A percentile compares a stretch with the other conserved stretches of the same genome.
Conservation (phyloP, 768 basidiomycete genomes). For the Podaxis pistillaris region DNA sequence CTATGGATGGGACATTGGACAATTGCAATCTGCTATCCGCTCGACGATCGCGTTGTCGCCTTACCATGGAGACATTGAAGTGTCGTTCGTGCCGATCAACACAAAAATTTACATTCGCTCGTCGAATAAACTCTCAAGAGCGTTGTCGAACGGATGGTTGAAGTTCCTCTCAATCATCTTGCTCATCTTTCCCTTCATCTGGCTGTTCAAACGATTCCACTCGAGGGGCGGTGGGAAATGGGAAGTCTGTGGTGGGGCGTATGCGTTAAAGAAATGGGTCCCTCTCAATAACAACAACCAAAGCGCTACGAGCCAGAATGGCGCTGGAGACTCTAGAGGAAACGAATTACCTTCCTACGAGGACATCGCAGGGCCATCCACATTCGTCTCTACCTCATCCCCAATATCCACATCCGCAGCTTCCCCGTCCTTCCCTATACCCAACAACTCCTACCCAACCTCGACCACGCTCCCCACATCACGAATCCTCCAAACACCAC, state of each 20-base stretch:
- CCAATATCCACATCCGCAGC: background rate
- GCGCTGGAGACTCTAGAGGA: background rate
- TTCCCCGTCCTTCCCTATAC: constrained; percentile 1
- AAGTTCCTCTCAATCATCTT: constrained; percentile 66
- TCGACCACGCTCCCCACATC: constrained; percentile 6
- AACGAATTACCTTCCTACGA: constrained; percentile 18
- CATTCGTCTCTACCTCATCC: background rate
- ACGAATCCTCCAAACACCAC: constrained; percentile 29
- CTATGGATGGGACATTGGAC: constrained; percentile 48
- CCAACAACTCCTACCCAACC: background rate
- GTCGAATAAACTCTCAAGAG: constrained; percentile 60
- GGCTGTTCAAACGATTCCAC: constrained; percentile 75
- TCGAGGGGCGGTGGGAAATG: constrained; percentile 68
- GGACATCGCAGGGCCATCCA: constrained; percentile 10
- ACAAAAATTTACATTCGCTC: constrained; percentile 65
- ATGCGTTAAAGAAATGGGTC: constrained; percentile 60
- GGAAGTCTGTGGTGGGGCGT: constrained; percentile 75
- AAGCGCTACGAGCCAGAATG: constrained; percentile 17
- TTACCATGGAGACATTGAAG: constrained; percentile 43
- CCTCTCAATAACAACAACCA: constrained; percentile 21
- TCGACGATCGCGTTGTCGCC: constrained; percentile 43
- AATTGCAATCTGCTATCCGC: constrained; percentile 36
- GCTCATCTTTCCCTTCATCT: constrained; percentile 77
- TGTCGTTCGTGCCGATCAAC: constrained; percentile 48
- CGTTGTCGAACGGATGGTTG: constrained; percentile 70